Evolutionary conservation across 2,329 filamentous ascomycete species (phyloP).

Genomic region (Colletotrichum tabaci): DNA sequence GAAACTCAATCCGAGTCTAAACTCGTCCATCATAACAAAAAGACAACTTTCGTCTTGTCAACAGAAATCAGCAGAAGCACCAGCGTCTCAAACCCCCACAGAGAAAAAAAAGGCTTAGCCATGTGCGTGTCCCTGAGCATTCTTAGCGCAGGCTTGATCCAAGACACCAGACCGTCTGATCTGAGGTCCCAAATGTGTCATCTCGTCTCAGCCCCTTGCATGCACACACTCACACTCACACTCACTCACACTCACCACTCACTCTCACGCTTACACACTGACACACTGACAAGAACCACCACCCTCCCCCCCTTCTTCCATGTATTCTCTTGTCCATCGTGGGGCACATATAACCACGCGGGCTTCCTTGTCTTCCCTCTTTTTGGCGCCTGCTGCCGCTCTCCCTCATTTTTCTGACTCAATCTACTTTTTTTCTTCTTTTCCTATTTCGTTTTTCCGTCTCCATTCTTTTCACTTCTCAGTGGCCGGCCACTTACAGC

Average conservation of each 20-base stretch:
- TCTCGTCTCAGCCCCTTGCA: constrained; percentile 40
- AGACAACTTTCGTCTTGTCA: not conserved
- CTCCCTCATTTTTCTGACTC: constrained; percentile 15
- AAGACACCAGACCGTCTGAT: constrained; percentile 43
- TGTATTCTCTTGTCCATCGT: not conserved
- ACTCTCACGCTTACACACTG: constrained; percentile 5
- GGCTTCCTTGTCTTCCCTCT: constrained; percentile 16
- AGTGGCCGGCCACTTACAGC: constrained; percentile 43
- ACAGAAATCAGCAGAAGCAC: too few relatives aligned
- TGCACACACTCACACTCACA: too few relatives aligned
- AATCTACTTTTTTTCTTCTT: constrained; percentile 14
- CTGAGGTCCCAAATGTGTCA: constrained; percentile 42
- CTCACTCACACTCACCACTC: too few relatives aligned
- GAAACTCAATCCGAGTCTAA: not conserved
- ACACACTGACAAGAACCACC: constrained; percentile 20
- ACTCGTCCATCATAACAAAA: too few relatives aligned
- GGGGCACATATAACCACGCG: constrained; percentile 31
- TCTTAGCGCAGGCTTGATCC: constrained; percentile 20
- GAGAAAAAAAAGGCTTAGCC: not conserved
- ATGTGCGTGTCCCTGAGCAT: constrained; percentile 4
- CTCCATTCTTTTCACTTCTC: constrained; percentile 22
- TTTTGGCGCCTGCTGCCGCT: constrained; percentile 17
- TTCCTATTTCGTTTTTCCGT: not conserved
- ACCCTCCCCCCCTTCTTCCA: not conserved
- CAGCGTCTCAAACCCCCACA: not conserved